These are phyloP conservation scores for Amphichorda felina DNA, from an alignment of 2,329 filamentous ascomycete genomes.

Conservation along the genomic window DNA sequence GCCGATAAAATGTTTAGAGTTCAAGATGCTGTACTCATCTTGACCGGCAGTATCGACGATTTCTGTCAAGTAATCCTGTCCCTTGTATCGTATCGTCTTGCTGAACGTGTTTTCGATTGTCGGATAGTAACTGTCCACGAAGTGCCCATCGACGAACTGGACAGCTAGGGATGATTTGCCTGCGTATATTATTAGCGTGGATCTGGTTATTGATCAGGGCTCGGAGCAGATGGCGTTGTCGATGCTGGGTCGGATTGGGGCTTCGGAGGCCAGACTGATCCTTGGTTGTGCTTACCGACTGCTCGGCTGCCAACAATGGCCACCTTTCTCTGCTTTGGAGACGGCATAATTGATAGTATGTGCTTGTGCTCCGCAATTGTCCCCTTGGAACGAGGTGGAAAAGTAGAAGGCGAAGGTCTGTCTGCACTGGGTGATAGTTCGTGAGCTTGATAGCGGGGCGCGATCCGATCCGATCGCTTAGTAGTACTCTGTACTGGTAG, in stretches of 20 bases:
- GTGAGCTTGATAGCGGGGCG: no score
- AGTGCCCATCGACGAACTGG: slow-evolving; percentile 93
- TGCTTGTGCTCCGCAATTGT: no score
- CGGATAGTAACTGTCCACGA: slow-evolving; percentile 97
- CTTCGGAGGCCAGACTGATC: not conserved
- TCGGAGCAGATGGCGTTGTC: no score
- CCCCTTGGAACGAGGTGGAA: no score
- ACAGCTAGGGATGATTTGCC: slow-evolving; percentile 97
- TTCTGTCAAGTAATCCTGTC: slow-evolving; percentile 88
- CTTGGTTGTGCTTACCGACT: slow-evolving; percentile 37
- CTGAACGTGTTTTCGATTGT: slow-evolving; percentile 99
- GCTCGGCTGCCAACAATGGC: slow-evolving; percentile 92
- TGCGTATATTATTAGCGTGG: slow-evolving; percentile 21
- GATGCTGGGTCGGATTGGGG: no score
- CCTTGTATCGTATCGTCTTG: slow-evolving; percentile 86
- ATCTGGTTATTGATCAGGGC: not conserved
- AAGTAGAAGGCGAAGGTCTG: no score
- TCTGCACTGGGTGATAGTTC: no score
- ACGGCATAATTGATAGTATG: slow-evolving; percentile 37
- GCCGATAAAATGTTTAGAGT: slow-evolving; percentile 97
- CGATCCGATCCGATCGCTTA: no score
- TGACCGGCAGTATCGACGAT: slow-evolving; percentile 98
- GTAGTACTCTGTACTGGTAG: no score
- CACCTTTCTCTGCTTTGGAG: slow-evolving; percentile 83
- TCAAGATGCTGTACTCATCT: slow-evolving; percentile 97